These are phyloP conservation scores for Spathaspora sp. DNA, from an alignment of 805 yeast genomes.

Conservation along the genomic window DNA sequence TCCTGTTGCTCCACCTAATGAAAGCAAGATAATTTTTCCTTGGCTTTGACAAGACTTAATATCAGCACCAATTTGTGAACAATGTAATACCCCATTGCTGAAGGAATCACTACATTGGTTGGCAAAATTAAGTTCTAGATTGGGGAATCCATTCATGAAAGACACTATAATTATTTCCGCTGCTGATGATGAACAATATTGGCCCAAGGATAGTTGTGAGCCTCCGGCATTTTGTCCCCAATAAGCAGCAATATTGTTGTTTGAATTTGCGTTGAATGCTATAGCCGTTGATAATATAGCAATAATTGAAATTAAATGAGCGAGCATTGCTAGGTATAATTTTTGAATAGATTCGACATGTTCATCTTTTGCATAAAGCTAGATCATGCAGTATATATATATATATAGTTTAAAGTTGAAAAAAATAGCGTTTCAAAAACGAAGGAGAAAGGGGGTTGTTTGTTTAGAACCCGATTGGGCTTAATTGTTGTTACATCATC, in stretches of 20 bases:
- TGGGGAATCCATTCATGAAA: slow-evolving; percentile 60
- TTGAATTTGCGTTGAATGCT: neutral
- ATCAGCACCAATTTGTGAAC: slow-evolving; percentile 45
- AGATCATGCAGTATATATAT: neutral
- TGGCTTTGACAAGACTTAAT: slow-evolving; percentile 66
- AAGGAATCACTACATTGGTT: slow-evolving; percentile 19
- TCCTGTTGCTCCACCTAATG: slow-evolving; percentile 48
- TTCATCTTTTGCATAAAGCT: neutral
- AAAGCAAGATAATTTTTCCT: slow-evolving; percentile 72
- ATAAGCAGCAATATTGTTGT: slow-evolving; percentile 65
- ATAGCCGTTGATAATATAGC: neutral
- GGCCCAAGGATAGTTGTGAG: slow-evolving; percentile 30
- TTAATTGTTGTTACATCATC: neutral
- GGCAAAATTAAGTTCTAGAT: slow-evolving; percentile 14
- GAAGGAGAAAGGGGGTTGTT: neutral
- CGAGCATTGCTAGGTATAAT: neutral
- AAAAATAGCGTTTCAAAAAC: neutral
- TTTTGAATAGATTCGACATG: neutral
- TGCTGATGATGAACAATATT: slow-evolving; percentile 59
- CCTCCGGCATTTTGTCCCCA: slow-evolving; percentile 69
- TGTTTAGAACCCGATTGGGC: neutral
- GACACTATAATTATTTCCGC: slow-evolving; percentile 71
- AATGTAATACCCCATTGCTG: slow-evolving; percentile 38
- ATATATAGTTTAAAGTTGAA: neutral
- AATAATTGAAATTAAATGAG: neutral